Percentiles rank a stretch among this genome's conserved stretches.
Conservation (phyloP, 202 grass and related monocot genomes). For the Alloteropsis angusta region DNA sequence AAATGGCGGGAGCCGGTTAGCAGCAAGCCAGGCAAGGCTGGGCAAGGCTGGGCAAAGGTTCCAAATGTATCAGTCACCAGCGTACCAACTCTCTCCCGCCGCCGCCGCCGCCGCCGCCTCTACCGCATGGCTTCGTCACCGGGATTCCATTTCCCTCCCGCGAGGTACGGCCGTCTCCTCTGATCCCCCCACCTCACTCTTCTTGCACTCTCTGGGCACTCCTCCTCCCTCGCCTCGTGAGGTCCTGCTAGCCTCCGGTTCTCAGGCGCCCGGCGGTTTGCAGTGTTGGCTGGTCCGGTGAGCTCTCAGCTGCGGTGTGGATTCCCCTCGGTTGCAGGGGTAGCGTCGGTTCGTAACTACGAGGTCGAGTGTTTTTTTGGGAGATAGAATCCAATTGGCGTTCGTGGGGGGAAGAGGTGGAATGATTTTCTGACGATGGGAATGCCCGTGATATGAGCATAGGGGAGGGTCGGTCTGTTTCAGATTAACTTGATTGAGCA, state of each 20-base stretch:
- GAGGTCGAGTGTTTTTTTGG: neutral
- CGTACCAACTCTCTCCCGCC: neutral
- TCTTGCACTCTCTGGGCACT: neutral
- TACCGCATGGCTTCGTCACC: neutral
- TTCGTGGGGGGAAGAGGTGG: neutral
- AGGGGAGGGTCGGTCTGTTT: neutral
- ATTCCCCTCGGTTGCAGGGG: neutral
- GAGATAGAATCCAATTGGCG: neutral
- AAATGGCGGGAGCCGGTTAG: constrained; percentile 12
- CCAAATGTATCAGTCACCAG: too few relatives aligned
- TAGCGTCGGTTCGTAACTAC: neutral
- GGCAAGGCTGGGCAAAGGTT: too few relatives aligned
- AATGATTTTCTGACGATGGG: neutral
- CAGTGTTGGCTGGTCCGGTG: neutral
- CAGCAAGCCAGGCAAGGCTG: neutral
- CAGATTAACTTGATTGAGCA: neutral
- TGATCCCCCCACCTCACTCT: neutral
- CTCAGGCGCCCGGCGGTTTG: neutral
- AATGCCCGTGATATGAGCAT: neutral
- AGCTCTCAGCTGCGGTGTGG: neutral
- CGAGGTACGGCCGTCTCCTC: constrained; percentile 4
- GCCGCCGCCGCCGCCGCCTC: neutral
- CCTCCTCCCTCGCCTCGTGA: neutral
- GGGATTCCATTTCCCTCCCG: neutral
- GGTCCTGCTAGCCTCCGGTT: neutral